A percentile compares a stretch with the other conserved stretches of the same genome.
These are phyloP conservation scores for Cyclocybe cylindracea DNA, from an alignment of 768 basidiomycete species.

Conservation along the genomic window DNA sequence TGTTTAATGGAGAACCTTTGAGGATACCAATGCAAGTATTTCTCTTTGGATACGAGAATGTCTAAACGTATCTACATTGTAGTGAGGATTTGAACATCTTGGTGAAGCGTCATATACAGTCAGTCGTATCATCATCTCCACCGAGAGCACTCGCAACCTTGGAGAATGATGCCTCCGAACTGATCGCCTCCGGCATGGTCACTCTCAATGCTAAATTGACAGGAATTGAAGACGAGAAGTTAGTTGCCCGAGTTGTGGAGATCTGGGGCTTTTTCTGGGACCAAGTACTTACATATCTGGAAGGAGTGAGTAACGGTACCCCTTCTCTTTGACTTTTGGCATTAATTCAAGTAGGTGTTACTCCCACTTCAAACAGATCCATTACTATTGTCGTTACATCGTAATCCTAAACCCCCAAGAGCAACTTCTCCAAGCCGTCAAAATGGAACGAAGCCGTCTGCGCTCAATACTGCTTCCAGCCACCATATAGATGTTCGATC, in stretches of 20 bases:
- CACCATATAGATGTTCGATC: slow-evolving; percentile 78
- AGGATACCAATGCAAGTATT: slow-evolving; percentile 74
- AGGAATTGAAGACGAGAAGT: slow-evolving; percentile 74
- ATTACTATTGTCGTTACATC: slow-evolving; percentile 67
- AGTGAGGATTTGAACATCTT: slow-evolving; percentile 89
- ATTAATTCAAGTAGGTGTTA: slow-evolving; percentile 26
- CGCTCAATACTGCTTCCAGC: slow-evolving; percentile 34
- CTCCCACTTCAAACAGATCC: slow-evolving; percentile 41
- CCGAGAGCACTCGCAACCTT: slow-evolving; percentile 73
- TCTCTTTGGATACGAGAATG: not conserved
- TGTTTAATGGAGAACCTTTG: slow-evolving; percentile 91
- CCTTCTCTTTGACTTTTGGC: not conserved
- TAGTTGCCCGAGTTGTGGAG: slow-evolving; percentile 79
- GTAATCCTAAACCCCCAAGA: slow-evolving; percentile 57
- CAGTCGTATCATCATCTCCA: slow-evolving; percentile 71
- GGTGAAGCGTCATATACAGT: slow-evolving; percentile 76
- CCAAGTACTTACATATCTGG: slow-evolving; percentile 82
- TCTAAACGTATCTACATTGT: slow-evolving; percentile 10
- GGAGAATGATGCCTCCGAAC: slow-evolving; percentile 77
- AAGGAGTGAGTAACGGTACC: slow-evolving; percentile 62
- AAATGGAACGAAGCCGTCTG: slow-evolving; percentile 39
- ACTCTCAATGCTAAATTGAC: slow-evolving; percentile 86
- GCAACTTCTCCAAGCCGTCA: slow-evolving; percentile 51
- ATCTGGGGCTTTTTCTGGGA: slow-evolving; percentile 96
- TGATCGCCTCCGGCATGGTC: slow-evolving; percentile 88